Percentiles rank a stretch among this genome's conserved stretches.
These are phyloP conservation scores for Hortiboletus flavorubellus DNA, from an alignment of 768 basidiomycete genomes.

Conservation along the genomic window DNA sequence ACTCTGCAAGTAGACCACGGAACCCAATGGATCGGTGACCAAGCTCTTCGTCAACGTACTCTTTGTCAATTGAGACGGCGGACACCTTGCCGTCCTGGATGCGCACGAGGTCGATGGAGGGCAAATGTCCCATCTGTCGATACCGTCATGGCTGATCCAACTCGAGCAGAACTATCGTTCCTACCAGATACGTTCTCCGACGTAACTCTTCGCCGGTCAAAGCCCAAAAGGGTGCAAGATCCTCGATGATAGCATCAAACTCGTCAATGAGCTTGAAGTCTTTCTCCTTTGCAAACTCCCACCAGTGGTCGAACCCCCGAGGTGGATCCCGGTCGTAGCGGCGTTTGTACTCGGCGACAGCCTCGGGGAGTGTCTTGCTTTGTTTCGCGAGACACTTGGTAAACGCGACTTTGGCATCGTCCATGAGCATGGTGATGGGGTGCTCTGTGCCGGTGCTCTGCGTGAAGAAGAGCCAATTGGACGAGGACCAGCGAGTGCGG, in stretches of 20 bases:
- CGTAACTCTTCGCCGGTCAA: conserved; percentile 71
- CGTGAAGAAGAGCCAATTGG: conserved; percentile 22
- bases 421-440: conserved; percentile 84
- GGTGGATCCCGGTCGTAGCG: conserved; percentile 82
- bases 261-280: conserved; percentile 84
- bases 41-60: conserved; percentile 60
- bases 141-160: not conserved
- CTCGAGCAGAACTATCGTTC: not conserved
- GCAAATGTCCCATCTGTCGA: conserved; percentile 65
- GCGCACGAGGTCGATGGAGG: conserved; percentile 86
- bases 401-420: conserved; percentile 75
- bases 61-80: conserved; percentile 54
- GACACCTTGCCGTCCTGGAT: conserved; percentile 59
- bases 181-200: conserved; percentile 55
- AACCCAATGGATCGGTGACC: conserved; percentile 80
- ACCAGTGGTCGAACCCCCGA: conserved; percentile 90
- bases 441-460: conserved; percentile 39
- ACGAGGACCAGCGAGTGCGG: conserved; percentile 14
- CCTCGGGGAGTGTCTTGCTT: conserved; percentile 73
- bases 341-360: conserved; percentile 76
- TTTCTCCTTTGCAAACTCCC: conserved; percentile 69
- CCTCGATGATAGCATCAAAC: conserved; percentile 75
- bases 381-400: conserved; percentile 64
- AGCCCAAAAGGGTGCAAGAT: conserved; percentile 83
- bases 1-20: conserved; percentile 68